phyloP scores from a whole-genome alignment of 176 grass and related monocot species.

The Eragrostis nindensis region DNA sequence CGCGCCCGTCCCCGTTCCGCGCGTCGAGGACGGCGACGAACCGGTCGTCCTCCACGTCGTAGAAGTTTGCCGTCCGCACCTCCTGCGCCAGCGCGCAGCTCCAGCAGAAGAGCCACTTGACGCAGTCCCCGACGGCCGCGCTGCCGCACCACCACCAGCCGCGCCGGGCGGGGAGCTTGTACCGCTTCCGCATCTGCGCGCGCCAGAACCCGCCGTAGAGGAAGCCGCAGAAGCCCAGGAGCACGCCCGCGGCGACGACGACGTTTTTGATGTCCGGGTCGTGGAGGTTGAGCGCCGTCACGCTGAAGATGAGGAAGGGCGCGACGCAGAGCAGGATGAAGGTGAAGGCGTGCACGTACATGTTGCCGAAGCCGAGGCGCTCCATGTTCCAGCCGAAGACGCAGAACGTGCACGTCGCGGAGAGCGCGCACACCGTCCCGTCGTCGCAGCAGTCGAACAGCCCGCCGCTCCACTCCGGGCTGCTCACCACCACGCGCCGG shows the following conservation, averaged over 20 bases:
- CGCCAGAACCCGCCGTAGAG: conserved; percentile 92
- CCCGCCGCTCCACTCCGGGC: conserved; percentile 89
- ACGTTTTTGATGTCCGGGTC: conserved; percentile 49
- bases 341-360: conserved; percentile 94
- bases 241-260: conserved; percentile 58
- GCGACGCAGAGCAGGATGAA: conserved; percentile 67
- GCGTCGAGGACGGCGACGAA: conserved; percentile 39
- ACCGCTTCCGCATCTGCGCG: conserved; percentile 84
- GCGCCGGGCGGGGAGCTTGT: conserved; percentile 60
- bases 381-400: conserved; percentile 99
- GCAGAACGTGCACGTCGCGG: conserved; percentile 76
- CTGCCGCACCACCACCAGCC: conserved; percentile 28
- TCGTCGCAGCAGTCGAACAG: conserved; percentile 91
- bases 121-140: conserved; percentile 60
- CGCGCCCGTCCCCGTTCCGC: conserved; percentile 48
- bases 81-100: conserved; percentile 91
- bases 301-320: conserved; percentile 80
- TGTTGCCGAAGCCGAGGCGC: conserved; percentile 97
- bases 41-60: conserved; percentile 76
- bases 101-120: conserved; percentile 91
- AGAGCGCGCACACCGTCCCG: conserved; percentile 63
- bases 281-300: conserved; percentile 73
- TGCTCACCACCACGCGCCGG: conserved; percentile 70
- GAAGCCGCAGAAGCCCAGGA: conserved; percentile 69
- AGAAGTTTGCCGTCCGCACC: conserved; percentile 89